Conservation (phyloP, 2,329 filamentous ascomycete species). For the Botrytis deweyae region DNA sequence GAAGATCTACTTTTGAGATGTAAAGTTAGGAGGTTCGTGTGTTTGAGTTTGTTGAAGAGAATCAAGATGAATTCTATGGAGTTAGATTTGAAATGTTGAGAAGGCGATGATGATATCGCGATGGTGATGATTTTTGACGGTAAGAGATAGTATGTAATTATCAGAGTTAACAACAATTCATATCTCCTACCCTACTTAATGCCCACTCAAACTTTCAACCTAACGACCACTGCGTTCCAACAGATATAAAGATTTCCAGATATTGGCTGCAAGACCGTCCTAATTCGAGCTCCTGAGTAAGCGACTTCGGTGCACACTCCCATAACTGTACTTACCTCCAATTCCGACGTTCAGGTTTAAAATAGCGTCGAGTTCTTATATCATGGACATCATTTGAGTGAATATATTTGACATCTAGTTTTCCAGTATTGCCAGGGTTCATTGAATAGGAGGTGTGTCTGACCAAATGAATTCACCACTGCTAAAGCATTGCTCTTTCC, state of each 20-base stretch:
- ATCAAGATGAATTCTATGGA: not conserved
- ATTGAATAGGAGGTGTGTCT: not conserved
- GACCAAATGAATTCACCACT: not conserved
- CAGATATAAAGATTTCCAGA: not conserved
- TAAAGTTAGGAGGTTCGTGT: too few species aligned
- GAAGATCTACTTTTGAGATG: too few species aligned
- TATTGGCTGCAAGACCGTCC: not conserved
- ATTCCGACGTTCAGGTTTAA: not conserved
- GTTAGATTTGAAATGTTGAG: not conserved
- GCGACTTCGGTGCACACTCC: not conserved
- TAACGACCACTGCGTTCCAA: not conserved
- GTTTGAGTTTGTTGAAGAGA: too few species aligned
- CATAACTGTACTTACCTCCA: not conserved
- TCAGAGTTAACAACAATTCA: not conserved
- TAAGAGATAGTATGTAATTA: not conserved
- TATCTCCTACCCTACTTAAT: not conserved
- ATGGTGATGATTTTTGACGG: not conserved
- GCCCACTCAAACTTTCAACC: not conserved
- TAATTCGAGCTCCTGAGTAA: not conserved
- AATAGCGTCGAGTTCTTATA: not conserved
- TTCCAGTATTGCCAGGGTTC: too few species aligned
- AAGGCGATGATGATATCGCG: not conserved
- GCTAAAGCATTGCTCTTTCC: not conserved
- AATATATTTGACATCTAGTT: not conserved
- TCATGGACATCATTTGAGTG: not conserved